Conservation (phyloP, 176 grass and related monocot species). For the Zizania latifolia region DNA sequence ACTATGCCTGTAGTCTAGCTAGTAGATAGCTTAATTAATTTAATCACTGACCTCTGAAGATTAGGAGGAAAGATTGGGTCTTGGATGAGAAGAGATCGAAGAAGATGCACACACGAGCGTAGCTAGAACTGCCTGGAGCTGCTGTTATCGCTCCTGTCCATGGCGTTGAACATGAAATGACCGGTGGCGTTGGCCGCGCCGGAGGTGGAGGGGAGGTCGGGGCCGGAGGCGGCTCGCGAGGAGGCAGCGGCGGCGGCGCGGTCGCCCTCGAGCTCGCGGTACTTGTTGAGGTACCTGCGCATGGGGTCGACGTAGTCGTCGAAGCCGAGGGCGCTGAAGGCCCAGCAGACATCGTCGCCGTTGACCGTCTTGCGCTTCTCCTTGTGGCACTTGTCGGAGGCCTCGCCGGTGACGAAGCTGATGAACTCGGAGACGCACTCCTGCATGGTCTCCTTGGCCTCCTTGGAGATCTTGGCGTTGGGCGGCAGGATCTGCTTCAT, state of each 20-base stretch:
- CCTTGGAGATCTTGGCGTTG: slow-evolving; percentile 88
- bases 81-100: not conserved
- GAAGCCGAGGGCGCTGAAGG: slow-evolving; percentile 65
- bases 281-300: slow-evolving; percentile 68
- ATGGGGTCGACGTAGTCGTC: slow-evolving; percentile 82
- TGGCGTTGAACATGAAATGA: slow-evolving; percentile 78
- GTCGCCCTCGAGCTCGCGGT: slow-evolving; percentile 65
- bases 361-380: slow-evolving; percentile 92
- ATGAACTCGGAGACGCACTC: slow-evolving; percentile 92
- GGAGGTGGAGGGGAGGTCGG: not conserved
- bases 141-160: slow-evolving; percentile 48
- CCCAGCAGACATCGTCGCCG: slow-evolving; percentile 84
- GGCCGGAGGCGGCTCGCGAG: slow-evolving; percentile 8
- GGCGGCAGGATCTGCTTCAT: slow-evolving; percentile 85
- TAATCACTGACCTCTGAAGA: not conserved
- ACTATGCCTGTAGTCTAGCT: not conserved
- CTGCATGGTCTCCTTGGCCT: slow-evolving; percentile 91
- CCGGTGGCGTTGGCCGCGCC: not conserved
- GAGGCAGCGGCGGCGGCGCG: slow-evolving; percentile 47
- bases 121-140: slow-evolving; percentile 50
- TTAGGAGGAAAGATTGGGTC: not conserved
- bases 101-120: not conserved
- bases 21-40: slow-evolving; percentile 11
- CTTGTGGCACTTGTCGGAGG: slow-evolving; percentile 80
- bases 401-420: slow-evolving; percentile 83